Base-by-base conservation (phyloP, 2,329 filamentous ascomycete species). In the Phoma sp. region DNA sequence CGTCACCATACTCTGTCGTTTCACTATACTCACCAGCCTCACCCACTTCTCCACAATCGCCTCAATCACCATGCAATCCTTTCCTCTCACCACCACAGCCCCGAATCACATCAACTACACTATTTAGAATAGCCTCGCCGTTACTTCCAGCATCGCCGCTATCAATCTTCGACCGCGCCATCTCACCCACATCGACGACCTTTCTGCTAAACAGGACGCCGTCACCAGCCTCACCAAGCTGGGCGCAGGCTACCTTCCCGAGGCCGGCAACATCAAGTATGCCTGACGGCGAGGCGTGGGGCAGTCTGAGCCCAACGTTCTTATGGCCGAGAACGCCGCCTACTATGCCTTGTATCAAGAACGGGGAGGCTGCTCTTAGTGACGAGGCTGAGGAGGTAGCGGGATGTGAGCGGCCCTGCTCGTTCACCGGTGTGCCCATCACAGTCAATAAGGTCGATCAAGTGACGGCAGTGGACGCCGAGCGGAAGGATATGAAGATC, bases 111-210 rank as follows among this genome's bases (percentile, higher is more conserved):
- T 11, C 47, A 25, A 42, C n/a, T 7, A 17, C 39, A 2, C 9
- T 53, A 2, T 43, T 56, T 18, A 34, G 34, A 6, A 38, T 46
- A 6, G 56, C 60, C 12, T 51, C 55, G 5, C 64, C 60, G 2
- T 26, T 64, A 1, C 48, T 66, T 4, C 59, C 60, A 7, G 56
- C 60, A 1, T 66, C 58, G 2, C 62, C 60, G 2, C 34, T 66
- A 2, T 64, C 63, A 0, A 40, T 66, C 5, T 66, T 67, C 20
- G 59, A 67, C 17, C 25, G 32, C 37, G 20, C 46, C 23, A 39
- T 61, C 15, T 62, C 57, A 17, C 43, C 57, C 9, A 54, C 53
- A 14, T 50, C 46, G 14, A 37, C 42, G 3, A 40, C 46, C 5
- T 50, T 53, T 5, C 18, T 53, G 11, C 23, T 45, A 18, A 43